Conservation (phyloP, 1,284 basidiomycete genomes). For the Salmacisia buchloeana region DNA sequence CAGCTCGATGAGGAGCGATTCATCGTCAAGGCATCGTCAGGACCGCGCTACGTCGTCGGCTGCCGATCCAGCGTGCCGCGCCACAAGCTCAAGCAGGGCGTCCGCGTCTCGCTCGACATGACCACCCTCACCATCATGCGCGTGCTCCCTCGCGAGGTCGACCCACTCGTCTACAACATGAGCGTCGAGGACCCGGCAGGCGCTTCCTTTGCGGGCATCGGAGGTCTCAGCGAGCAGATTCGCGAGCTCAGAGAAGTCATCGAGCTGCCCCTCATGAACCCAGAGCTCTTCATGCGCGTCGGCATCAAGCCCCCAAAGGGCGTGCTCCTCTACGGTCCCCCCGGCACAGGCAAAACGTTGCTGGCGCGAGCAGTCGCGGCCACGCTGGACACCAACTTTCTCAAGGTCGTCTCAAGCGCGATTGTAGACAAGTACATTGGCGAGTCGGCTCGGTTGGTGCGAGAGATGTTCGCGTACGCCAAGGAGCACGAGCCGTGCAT, state of each 20-base stretch:
- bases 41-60: constrained; percentile 98
- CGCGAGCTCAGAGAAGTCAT: constrained; percentile 95
- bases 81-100: constrained; percentile 84
- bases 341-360: constrained; percentile 91
- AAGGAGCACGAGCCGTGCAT: constrained; percentile 93
- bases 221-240: constrained; percentile 91
- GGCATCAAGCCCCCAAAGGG: constrained; percentile 95
- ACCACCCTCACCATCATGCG: constrained; percentile 96
- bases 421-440: constrained; percentile 99
- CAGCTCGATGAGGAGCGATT: constrained; percentile 97
- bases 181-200: constrained; percentile 94
- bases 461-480: constrained; percentile 97
- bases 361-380: constrained; percentile 93
- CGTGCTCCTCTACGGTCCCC: constrained; percentile 85
- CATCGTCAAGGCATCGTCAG: constrained; percentile 98
- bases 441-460: constrained; percentile 88
- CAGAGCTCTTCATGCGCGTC: constrained; percentile 88
- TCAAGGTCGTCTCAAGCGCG: constrained; percentile 97
- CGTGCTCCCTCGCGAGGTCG: constrained; percentile 92
- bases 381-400: constrained; percentile 91
- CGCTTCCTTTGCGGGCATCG: constrained; percentile 92
- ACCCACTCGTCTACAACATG: constrained; percentile 99
- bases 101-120: constrained; percentile 97
- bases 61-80: constrained; percentile 88
- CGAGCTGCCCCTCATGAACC: constrained; percentile 88